A percentile compares a stretch with the other conserved stretches of the same genome.
phyloP scores from a whole-genome alignment of 768 basidiomycete genomes.

The Leucocoprinus sp. region DNA sequence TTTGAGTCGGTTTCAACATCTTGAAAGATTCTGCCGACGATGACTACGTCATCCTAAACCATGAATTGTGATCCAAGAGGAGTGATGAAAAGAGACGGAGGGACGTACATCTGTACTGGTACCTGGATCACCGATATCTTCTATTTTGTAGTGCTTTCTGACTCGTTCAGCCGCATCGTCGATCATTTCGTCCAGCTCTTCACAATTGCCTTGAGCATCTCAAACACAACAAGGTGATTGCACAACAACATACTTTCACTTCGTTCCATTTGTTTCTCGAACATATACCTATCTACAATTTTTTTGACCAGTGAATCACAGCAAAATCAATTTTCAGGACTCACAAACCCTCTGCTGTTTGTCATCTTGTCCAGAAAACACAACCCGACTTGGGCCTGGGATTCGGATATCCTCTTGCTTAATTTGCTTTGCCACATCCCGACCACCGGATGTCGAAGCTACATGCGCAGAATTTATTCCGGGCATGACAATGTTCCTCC shows the following conservation, averaged over 20 bases:
- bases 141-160: constrained; percentile 56
- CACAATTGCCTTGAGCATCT: not conserved
- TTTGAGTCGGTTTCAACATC: constrained; percentile 64
- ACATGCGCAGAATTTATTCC: constrained; percentile 15
- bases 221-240: not conserved
- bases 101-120: constrained; percentile 33
- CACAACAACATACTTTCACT: constrained; percentile 55
- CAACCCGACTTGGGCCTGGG: constrained; percentile 21
- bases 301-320: not conserved
- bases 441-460: not conserved
- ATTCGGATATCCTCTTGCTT: constrained; percentile 29
- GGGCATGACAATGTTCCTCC: constrained; percentile 21
- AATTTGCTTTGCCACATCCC: constrained; percentile 17
- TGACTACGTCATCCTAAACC: constrained; percentile 50
- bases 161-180: constrained; percentile 78
- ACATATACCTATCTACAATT: constrained; percentile 80
- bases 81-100: not conserved
- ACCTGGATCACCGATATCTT: constrained; percentile 71
- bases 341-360: constrained; percentile 49
- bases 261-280: constrained; percentile 79
- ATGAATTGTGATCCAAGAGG: constrained; percentile 7
- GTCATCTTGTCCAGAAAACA: constrained; percentile 30
- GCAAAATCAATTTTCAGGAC: constrained; percentile 15
- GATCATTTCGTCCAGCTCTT: constrained; percentile 81
- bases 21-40: constrained; percentile 67